Evolutionary conservation across 140 eudicot genomes (phyloP).

Genomic region (Cichorium intybus): DNA sequence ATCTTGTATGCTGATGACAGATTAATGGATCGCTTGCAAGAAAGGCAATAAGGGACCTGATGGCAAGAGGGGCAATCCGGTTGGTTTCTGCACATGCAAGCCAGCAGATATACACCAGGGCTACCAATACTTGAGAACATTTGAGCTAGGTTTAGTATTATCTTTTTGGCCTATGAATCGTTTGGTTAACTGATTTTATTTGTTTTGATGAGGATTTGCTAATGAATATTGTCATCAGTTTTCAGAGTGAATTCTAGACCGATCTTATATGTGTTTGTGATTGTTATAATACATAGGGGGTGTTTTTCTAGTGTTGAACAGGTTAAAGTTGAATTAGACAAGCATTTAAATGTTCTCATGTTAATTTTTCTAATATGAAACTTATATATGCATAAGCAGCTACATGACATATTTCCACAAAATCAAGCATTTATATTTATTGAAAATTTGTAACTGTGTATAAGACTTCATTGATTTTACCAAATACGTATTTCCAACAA

Average conservation of each 20-base stretch:
- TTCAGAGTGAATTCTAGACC: not conserved
- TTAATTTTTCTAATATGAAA: no score
- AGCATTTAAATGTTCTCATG: no score
- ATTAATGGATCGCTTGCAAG: constrained; percentile 86
- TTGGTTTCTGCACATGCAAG: constrained; percentile 86
- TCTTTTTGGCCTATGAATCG: not conserved
- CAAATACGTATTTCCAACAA: no score
- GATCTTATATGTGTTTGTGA: not conserved
- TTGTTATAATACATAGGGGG: not conserved
- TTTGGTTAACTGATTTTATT: not conserved
- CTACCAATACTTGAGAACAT: constrained; percentile 56
- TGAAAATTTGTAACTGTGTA: no score
- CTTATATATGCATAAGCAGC: no score
- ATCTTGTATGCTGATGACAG: constrained; percentile 30
- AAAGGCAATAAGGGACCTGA: constrained; percentile 71
- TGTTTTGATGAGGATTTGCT: constrained; percentile 19
- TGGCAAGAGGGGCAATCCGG: constrained; percentile 73
- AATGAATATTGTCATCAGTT: not conserved
- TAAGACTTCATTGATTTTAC: no score
- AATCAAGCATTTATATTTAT: no score
- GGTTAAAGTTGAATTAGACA: no score
- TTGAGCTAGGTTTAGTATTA: constrained; percentile 8
- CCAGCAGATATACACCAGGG: constrained; percentile 91
- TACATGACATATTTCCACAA: no score
- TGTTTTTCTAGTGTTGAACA: no score